Evolutionary conservation across 2,329 filamentous ascomycete genomes (phyloP).

Genomic region (Colletotrichum sp.): DNA sequence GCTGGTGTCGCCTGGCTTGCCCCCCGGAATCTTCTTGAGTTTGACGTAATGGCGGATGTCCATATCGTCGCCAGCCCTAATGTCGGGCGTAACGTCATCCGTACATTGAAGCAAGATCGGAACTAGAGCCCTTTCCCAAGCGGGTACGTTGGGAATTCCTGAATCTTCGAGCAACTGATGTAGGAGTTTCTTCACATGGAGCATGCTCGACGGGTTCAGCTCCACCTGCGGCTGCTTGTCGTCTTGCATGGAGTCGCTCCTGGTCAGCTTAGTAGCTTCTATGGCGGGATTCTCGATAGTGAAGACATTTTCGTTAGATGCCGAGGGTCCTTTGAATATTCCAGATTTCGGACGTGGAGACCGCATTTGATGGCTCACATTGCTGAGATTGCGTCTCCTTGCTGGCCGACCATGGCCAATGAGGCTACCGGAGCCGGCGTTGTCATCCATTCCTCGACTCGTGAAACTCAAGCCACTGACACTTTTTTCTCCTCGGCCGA

Average conservation of each 20-base stretch:
- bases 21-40: slow-evolving; percentile 93
- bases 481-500: slow-evolving; percentile 77
- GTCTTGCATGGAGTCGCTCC: slow-evolving; percentile 84
- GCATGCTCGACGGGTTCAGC: slow-evolving; percentile 84
- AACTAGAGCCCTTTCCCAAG: slow-evolving; percentile 90
- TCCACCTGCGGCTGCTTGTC: slow-evolving; percentile 77
- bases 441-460: slow-evolving; percentile 73
- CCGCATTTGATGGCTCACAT: slow-evolving; percentile 76
- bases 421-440: slow-evolving; percentile 58
- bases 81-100: slow-evolving; percentile 92
- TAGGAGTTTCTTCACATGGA: slow-evolving; percentile 86
- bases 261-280: slow-evolving; percentile 60
- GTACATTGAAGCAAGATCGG: slow-evolving; percentile 91
- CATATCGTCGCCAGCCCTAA: slow-evolving; percentile 90
- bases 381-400: slow-evolving; percentile 82
- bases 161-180: slow-evolving; percentile 83
- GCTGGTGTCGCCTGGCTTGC: slow-evolving; percentile 87
- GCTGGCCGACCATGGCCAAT: slow-evolving; percentile 65
- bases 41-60: slow-evolving; percentile 98
- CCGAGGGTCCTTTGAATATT: slow-evolving; percentile 60
- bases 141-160: slow-evolving; percentile 71
- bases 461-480: slow-evolving; percentile 73
- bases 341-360: slow-evolving; percentile 72
- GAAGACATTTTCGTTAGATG: slow-evolving; percentile 55
- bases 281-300: slow-evolving; percentile 50